Conservation (phyloP, 1,284 basidiomycete species). For the Leccinum fuscescens region DNA sequence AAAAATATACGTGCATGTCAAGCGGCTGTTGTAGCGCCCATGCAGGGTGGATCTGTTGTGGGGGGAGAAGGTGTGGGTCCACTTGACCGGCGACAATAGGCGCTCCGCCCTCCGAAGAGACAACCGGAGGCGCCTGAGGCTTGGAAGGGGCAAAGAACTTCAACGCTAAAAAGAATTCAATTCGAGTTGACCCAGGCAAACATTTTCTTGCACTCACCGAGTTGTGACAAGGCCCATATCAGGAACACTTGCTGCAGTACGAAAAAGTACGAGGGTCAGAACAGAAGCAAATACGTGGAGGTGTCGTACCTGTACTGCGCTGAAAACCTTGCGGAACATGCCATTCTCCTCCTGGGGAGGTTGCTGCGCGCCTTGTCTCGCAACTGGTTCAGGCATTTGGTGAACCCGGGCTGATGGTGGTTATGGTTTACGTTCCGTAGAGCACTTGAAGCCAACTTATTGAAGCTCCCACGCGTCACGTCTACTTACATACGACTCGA, state of each 20-base stretch:
- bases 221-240: conserved; percentile 58
- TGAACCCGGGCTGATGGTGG: conserved; percentile 9
- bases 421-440: background rate
- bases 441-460: too few relatives aligned
- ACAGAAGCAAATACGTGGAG: background rate
- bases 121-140: conserved; percentile 26
- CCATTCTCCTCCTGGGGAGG: conserved; percentile 21
- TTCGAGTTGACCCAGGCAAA: background rate
- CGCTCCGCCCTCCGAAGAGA: conserved; percentile 22
- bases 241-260: conserved; percentile 60
- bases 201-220: conserved; percentile 44
- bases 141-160: conserved; percentile 42
- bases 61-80: conserved; percentile 49
- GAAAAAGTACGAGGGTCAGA: background rate
- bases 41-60: conserved; percentile 49
- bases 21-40: conserved; percentile 61
- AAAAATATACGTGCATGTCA: conserved; percentile 75
- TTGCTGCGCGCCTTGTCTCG: conserved; percentile 18
- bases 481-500: conserved; percentile 36
- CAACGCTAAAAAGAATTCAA: conserved; percentile 35
- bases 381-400: conserved; percentile 26
- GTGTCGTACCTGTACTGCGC: conserved; percentile 23
- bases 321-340: conserved; percentile 25
- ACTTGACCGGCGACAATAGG: conserved; percentile 25
- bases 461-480: conserved; percentile 21